These are phyloP conservation scores for Lentithecium fluviatile DNA, from an alignment of 495 filamentous ascomycete genomes.

Conservation along the genomic window DNA sequence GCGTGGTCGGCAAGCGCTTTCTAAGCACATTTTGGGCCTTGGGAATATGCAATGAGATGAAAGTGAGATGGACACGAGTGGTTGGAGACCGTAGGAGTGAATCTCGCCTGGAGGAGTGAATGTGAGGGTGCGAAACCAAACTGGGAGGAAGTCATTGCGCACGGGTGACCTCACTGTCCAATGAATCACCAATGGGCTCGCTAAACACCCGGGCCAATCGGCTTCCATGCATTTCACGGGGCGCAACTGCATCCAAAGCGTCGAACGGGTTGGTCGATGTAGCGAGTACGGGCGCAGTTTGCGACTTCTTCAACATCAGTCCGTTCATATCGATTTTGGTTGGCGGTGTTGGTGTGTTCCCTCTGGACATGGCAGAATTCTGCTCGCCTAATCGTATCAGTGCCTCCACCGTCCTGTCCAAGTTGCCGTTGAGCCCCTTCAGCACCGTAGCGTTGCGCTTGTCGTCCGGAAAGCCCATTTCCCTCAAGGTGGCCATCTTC, in stretches of 20 bases:
- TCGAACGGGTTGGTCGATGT: conserved; percentile 54
- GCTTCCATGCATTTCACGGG: too few species aligned
- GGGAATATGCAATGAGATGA: too few species aligned
- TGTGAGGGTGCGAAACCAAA: too few species aligned
- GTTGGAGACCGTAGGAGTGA: too few species aligned
- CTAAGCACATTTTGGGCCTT: too few species aligned
- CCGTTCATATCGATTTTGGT: conserved; percentile 28
- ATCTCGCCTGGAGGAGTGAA: too few species aligned
- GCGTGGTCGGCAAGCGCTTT: too few species aligned
- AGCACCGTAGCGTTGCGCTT: conserved; percentile 75
- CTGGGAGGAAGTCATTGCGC: too few species aligned
- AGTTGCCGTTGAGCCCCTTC: conserved; percentile 73
- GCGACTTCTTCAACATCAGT: conserved; percentile 28
- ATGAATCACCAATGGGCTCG: too few species aligned
- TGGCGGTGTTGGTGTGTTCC: conserved; percentile 27
- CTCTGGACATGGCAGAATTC: conserved; percentile 29
- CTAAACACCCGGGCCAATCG: too few species aligned
- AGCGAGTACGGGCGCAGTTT: conserved; percentile 13
- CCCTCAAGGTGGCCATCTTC: conserved; percentile 73
- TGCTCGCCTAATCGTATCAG: conserved; percentile 74
- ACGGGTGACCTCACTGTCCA: too few species aligned
- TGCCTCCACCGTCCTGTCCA: conserved; percentile 81
- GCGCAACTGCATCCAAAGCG: conserved; percentile 39
- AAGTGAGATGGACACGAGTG: too few species aligned
- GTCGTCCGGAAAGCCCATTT: conserved; percentile 92